A percentile compares a stretch with the other conserved stretches of the same genome.
Evolutionary conservation across 176 grass and related monocot species (phyloP).

Genomic region (Bonia amplexicaulis): DNA sequence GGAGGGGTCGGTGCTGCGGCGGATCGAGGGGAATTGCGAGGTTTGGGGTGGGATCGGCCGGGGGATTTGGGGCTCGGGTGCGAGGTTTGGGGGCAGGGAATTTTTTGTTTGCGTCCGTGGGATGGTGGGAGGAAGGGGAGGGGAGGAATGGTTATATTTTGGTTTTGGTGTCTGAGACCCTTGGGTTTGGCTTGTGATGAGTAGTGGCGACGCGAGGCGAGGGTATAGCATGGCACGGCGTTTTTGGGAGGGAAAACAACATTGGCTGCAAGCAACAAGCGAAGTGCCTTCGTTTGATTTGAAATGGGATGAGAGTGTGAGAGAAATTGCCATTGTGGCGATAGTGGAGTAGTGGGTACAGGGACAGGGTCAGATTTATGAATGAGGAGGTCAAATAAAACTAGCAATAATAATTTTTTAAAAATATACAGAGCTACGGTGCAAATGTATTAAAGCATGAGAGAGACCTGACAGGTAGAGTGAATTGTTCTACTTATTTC

Average conservation of each 20-base stretch:
- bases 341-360: too few relatives aligned
- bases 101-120: neutral
- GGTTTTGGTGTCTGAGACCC: neutral
- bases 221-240: neutral
- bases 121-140: neutral
- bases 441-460: too few relatives aligned
- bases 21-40: constrained; percentile 9
- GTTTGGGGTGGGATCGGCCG: constrained; percentile 16
- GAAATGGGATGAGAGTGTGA: neutral
- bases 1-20: constrained; percentile 7
- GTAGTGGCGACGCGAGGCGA: neutral
- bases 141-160: neutral
- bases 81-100: neutral
- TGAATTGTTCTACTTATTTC: too few relatives aligned
- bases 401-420: too few relatives aligned
- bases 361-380: too few relatives aligned
- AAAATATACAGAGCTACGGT: too few relatives aligned
- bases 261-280: neutral
- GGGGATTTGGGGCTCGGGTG: neutral
- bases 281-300: neutral
- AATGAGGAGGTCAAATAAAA: too few relatives aligned
- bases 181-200: neutral
- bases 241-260: constrained; percentile 32
- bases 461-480: too few relatives aligned
- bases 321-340: neutral